Conservation (phyloP, 2,329 filamentous ascomycete genomes). For the Cladosporium velox region DNA sequence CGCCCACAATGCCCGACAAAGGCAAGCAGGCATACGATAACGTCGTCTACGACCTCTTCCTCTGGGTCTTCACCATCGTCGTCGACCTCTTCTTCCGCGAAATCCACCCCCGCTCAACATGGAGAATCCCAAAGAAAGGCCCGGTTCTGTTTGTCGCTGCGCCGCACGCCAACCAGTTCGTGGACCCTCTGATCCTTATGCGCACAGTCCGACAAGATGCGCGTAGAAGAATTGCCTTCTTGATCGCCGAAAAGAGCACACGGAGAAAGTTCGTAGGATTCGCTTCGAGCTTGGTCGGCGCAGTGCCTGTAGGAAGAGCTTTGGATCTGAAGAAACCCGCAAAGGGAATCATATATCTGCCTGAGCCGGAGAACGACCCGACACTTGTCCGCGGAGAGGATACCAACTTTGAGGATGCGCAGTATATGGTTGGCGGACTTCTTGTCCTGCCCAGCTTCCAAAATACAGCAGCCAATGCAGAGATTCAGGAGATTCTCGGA, state of each 20-base stretch:
- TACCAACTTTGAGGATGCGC: conserved; percentile 73
- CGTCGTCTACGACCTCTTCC: conserved; percentile 67
- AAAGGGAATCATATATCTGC: conserved; percentile 79
- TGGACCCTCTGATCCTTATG: conserved; percentile 92
- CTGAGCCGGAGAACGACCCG: conserved; percentile 82
- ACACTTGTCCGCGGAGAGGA: conserved; percentile 76
- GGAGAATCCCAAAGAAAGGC: conserved; percentile 86
- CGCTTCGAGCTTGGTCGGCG: conserved; percentile 79
- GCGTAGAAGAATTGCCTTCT: conserved; percentile 82
- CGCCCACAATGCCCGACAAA: conserved; percentile 22
- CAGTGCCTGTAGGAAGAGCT: conserved; percentile 89
- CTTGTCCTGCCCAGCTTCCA: conserved; percentile 84
- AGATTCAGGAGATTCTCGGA: conserved; percentile 78
- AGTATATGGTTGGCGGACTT: conserved; percentile 77
- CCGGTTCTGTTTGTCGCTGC: conserved; percentile 95
- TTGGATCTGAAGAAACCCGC: conserved; percentile 84
- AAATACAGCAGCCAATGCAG: conserved; percentile 75
- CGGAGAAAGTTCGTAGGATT: conserved; percentile 85
- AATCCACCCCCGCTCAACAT: conserved; percentile 90
- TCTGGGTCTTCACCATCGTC: conserved; percentile 77
- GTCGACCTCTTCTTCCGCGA: conserved; percentile 98
- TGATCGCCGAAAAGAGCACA: conserved; percentile 95
- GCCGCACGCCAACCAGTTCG: conserved; percentile 97
- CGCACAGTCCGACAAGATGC: conserved; percentile 84
- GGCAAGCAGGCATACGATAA: conserved; percentile 30